Percentiles rank a stretch among this genome's conserved stretches.
These are phyloP conservation scores for Suillus subaureus DNA, from an alignment of 768 basidiomycete genomes.

Conservation along the genomic window DNA sequence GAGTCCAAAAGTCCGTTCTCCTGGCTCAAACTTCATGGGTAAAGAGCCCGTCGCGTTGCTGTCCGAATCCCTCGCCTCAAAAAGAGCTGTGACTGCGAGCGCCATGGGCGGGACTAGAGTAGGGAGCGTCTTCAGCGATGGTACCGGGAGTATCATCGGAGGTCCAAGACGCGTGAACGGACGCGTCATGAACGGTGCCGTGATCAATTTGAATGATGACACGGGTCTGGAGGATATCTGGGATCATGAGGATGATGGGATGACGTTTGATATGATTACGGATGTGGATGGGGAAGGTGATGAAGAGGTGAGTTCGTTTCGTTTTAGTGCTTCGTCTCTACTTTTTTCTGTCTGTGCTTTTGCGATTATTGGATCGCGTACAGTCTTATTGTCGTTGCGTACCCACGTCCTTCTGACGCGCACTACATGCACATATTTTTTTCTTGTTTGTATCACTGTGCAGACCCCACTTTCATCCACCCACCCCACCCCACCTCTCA, in stretches of 20 bases:
- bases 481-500: not conserved
- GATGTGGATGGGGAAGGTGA: slow-evolving; percentile 63
- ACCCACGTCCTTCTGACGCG: slow-evolving; percentile 5
- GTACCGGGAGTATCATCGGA: not conserved
- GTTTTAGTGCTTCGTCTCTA: slow-evolving; percentile 7
- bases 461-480: not conserved
- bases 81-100: not conserved
- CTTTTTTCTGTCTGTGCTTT: not conserved
- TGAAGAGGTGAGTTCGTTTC: slow-evolving; percentile 56
- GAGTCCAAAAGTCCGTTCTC: slow-evolving; percentile 2
- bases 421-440: not conserved
- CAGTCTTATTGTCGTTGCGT: slow-evolving; percentile 2
- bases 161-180: slow-evolving; percentile 2
- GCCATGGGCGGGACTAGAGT: not conserved
- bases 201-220: slow-evolving; percentile 23
- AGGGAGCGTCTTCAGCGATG: slow-evolving; percentile 1
- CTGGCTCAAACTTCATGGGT: not conserved
- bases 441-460: not conserved
- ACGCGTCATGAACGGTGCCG: slow-evolving; percentile 18
- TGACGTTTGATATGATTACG: slow-evolving; percentile 75
- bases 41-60: slow-evolving; percentile 18
- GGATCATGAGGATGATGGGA: slow-evolving; percentile 54
- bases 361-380: not conserved
- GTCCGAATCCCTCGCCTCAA: slow-evolving; percentile 18
- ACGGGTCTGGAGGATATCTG: slow-evolving; percentile 31